These are phyloP conservation scores for Myriangium duriaei DNA, from an alignment of 2,329 filamentous ascomycete genomes.

Conservation along the genomic window DNA sequence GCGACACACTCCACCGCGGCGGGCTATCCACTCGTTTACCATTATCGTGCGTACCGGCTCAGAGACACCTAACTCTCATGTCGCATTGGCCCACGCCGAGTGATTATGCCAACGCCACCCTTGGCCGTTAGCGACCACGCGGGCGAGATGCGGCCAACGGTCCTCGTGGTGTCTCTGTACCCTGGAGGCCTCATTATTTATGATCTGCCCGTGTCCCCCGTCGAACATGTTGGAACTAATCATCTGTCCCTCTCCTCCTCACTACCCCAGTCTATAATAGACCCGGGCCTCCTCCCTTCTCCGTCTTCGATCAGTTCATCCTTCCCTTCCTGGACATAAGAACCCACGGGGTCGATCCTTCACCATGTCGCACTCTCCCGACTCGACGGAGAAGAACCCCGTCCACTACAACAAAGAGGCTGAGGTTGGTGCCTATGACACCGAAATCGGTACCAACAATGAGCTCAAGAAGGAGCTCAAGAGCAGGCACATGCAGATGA, in stretches of 20 bases:
- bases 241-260: not conserved
- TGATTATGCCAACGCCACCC: not conserved
- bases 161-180: not conserved
- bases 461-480: constrained; percentile 20
- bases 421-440: constrained; percentile 23
- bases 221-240: not conserved
- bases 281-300: too few species aligned
- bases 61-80: not conserved
- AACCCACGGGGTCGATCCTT: too few species aligned
- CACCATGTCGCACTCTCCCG: constrained; percentile 8
- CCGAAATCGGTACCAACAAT: constrained; percentile 14
- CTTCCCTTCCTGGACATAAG: too few species aligned
- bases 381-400: constrained; percentile 12
- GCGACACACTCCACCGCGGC: not conserved
- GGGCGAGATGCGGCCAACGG: not conserved
- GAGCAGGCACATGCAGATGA: constrained; percentile 26
- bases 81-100: not conserved
- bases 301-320: not conserved
- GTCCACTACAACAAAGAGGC: constrained; percentile 18
- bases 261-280: too few species aligned
- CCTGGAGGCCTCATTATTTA: too few species aligned
- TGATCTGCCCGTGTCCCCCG: not conserved
- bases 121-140: not conserved
- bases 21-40: not conserved
- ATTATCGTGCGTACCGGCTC: not conserved